These are phyloP conservation scores for Talaromyces sp. DNA, from an alignment of 2,329 filamentous ascomycete species.

Conservation along the genomic window DNA sequence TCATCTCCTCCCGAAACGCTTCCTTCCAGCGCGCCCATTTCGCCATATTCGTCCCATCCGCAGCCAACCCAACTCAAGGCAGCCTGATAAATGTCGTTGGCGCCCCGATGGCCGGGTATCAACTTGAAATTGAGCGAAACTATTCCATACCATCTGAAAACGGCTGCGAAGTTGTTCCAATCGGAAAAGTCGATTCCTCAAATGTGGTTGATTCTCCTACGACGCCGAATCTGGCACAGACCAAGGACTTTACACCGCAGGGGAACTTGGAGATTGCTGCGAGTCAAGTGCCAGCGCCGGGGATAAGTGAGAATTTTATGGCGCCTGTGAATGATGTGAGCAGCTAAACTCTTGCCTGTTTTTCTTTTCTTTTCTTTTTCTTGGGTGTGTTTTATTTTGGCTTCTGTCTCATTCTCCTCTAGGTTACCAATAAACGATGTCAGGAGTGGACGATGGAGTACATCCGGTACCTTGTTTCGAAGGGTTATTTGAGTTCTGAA, in stretches of 20 bases:
- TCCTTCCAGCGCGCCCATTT: slow-evolving; percentile 25
- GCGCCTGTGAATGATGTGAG: slow-evolving; percentile 30
- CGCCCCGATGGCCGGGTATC: slow-evolving; percentile 23
- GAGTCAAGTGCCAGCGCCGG: slow-evolving; percentile 20
- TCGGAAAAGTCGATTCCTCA: slow-evolving; percentile 18
- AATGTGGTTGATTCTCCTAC: slow-evolving; percentile 16
- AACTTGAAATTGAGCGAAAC: slow-evolving; percentile 24
- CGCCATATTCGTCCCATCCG: slow-evolving; percentile 13
- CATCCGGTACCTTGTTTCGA: slow-evolving; percentile 19
- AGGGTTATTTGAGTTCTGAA: slow-evolving; percentile 15
- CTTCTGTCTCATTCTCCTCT: neutral
- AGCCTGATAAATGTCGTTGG: slow-evolving; percentile 28
- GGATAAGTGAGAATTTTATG: slow-evolving; percentile 28
- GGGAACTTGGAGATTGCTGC: slow-evolving; percentile 24
- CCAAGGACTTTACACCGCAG: slow-evolving; percentile 17
- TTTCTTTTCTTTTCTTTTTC: too few species aligned
- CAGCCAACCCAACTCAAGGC: slow-evolving; percentile 13
- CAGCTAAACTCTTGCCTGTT: neutral
- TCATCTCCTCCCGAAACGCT: neutral
- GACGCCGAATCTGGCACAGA: neutral
- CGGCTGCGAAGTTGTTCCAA: slow-evolving; percentile 12
- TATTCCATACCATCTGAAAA: slow-evolving; percentile 6
- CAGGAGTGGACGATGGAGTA: slow-evolving; percentile 32
- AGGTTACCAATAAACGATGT: slow-evolving; percentile 27
- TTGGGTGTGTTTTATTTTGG: too few species aligned